Percentiles rank a stretch among this genome's conserved stretches.
Evolutionary conservation across 805 yeast species (phyloP).

Genomic region (Danielia oregonensis): DNA sequence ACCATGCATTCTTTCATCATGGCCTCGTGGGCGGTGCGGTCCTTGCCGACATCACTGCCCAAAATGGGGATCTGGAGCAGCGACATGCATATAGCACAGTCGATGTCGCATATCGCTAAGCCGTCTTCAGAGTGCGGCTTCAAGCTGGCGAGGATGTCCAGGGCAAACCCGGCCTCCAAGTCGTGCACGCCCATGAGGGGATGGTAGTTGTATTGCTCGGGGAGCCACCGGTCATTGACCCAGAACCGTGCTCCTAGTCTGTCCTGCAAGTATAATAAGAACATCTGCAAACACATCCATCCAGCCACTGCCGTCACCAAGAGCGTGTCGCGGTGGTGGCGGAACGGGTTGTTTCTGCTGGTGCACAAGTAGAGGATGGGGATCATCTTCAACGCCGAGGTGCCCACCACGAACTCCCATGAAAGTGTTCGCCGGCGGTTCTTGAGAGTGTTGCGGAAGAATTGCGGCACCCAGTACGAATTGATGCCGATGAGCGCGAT

Average conservation of each 20-base stretch:
- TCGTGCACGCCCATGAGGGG: conserved; percentile 58
- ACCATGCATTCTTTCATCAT: conserved; percentile 57
- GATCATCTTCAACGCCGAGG: conserved; percentile 54
- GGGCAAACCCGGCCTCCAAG: conserved; percentile 52
- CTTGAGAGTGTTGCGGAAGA: conserved; percentile 67
- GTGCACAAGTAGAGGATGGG: conserved; percentile 67
- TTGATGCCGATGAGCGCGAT: conserved; percentile 47
- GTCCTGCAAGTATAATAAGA: conserved; percentile 58
- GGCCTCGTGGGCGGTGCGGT: conserved; percentile 7
- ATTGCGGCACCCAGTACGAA: conserved; percentile 88
- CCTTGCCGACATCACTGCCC: conserved; percentile 2
- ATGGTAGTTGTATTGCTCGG: conserved; percentile 84
- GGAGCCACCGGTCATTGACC: conserved; percentile 67
- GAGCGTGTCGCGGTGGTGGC: conserved; percentile 59
- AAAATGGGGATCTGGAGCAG: conserved; percentile 12
- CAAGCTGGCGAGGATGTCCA: conserved; percentile 43
- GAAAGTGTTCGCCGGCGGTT: conserved; percentile 61
- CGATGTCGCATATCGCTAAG: conserved; percentile 46
- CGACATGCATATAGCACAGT: conserved; percentile 87
- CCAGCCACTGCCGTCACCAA: conserved; percentile 43
- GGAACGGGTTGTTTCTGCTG: conserved; percentile 54
- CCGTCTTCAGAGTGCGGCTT: conserved; percentile 22
- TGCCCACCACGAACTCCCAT: conserved; percentile 75
- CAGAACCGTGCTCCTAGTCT: conserved; percentile 78
- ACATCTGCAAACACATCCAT: conserved; percentile 64